phyloP scores from a whole-genome alignment of 2,329 filamentous ascomycete species.

The Penicillium sp. region DNA sequence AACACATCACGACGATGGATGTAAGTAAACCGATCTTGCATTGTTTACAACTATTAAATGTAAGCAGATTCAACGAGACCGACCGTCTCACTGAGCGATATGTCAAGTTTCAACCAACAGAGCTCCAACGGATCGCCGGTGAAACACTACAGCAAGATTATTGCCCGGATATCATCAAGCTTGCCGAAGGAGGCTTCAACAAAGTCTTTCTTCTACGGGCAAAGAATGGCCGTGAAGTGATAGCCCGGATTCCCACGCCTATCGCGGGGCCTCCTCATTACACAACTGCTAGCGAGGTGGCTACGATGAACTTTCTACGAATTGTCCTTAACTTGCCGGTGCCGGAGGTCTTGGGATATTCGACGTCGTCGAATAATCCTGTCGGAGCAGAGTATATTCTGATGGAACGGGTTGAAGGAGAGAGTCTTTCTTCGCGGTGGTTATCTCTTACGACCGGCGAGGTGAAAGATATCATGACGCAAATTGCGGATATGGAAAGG shows the following conservation, averaged over 20 bases:
- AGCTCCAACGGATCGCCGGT: conserved; percentile 21
- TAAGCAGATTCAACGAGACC: conserved; percentile 17
- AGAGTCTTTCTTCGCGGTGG: conserved; percentile 26
- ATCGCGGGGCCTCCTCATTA: conserved; percentile 25
- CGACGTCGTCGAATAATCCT: conserved; percentile 30
- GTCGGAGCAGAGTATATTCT: conserved; percentile 41
- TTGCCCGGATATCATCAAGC: conserved; percentile 18
- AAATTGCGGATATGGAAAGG: conserved; percentile 24
- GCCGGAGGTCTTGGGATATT: conserved; percentile 36
- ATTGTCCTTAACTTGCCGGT: conserved; percentile 31
- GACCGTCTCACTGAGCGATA: conserved; percentile 20
- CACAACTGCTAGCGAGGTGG: conserved; percentile 27
- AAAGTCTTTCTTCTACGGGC: conserved; percentile 25
- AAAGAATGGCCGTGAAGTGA: conserved; percentile 21
- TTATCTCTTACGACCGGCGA: conserved; percentile 23
- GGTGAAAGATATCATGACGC: conserved; percentile 22
- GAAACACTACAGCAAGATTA: conserved; percentile 18
- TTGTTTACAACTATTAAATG: conserved; percentile 2
- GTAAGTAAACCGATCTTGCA: conserved; percentile 2
- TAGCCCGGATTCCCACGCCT: conserved; percentile 27
- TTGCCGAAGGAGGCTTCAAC: conserved; percentile 27
- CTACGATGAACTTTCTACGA: conserved; percentile 26
- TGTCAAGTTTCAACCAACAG: conserved; percentile 18
- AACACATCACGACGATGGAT: conserved; percentile 18
- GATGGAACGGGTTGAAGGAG: conserved; percentile 39